These are phyloP conservation scores for Chytridium lagenaria DNA, from an alignment of 371 early-diverging fungal genomes.

Conservation along the genomic window DNA sequence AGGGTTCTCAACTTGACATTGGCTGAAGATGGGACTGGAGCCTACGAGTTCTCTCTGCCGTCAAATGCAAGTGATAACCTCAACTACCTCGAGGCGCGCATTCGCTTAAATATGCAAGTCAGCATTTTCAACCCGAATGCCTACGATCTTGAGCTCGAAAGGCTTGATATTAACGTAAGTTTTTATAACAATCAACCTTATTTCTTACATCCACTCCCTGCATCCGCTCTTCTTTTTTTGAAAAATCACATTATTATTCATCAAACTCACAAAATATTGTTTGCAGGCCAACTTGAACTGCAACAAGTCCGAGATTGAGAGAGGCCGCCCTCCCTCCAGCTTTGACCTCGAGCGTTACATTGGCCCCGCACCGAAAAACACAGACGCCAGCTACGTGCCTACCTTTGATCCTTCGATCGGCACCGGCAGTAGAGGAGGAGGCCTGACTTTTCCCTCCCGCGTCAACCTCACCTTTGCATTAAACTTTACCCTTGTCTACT, in stretches of 20 bases:
- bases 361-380: not conserved
- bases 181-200: too few relatives aligned
- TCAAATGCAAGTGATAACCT: slow-evolving; percentile 22
- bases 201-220: too few relatives aligned
- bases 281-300: slow-evolving; percentile 15
- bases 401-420: not conserved
- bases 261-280: too few relatives aligned
- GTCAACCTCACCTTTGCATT: slow-evolving; percentile 32
- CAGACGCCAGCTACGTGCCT: slow-evolving; percentile 15
- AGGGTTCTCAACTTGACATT: slow-evolving; percentile 12
- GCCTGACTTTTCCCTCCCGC: slow-evolving; percentile 28
- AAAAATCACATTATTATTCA: too few relatives aligned
- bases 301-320: slow-evolving; percentile 7
- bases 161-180: slow-evolving; percentile 25
- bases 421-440: not conserved
- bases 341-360: not conserved
- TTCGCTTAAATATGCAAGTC: slow-evolving; percentile 28
- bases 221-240: too few relatives aligned
- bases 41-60: slow-evolving; percentile 29
- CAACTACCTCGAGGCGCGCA: slow-evolving; percentile 23
- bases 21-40: not conserved
- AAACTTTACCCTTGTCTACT: slow-evolving; percentile 25
- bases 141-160: slow-evolving; percentile 28
- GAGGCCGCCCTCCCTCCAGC: not conserved
- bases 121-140: slow-evolving; percentile 31